Evolutionary conservation across 495 filamentous ascomycete genomes (phyloP), one percentile per base, ranked within the genome.

Genomic region (Penicillium subrubescens): DNA sequence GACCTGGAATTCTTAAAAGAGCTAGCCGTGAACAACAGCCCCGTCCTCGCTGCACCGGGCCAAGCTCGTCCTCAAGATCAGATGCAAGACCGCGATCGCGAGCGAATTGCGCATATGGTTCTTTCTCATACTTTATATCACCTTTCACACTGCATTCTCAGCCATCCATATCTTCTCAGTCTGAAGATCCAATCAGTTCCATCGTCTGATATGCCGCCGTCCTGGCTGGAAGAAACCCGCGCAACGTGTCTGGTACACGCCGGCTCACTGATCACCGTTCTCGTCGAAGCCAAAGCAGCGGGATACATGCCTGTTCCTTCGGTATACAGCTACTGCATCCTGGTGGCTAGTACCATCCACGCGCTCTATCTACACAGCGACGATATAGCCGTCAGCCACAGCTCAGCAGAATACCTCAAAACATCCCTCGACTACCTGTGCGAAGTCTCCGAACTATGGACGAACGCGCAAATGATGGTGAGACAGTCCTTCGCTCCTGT

Each of bases 131-230:
- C 72, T 1, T 27, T 75, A n/a, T 77, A 67, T 51, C 67, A 71
- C 48, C 63, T 73, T 19, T 46, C 57, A 15, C 67, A 71, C 41
- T 77, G 74, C 57, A 67, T 75, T 37, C 60, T 77, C n/a, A 65
- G 66, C 17, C 74, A 77, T 57, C 74, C 72, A 4, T 73, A 75
- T 48, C 60, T 73, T 0, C 64, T 76, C 5, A 60, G 60, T 4
- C 21, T 60, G 7, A 68, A 71, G 23, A 31, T 71, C 17, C 60
- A 67, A 33, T 57, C 56, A 2, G 23, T 21, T 31, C 14, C 10
- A 31, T 14, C 19, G 31, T 51, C 35, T 21, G 57, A 65, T 19
- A 67, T 63, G 19, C 62, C 70, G 2, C n/a, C 59, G 3, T 11
- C 56, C 11, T 68, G 66, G 67, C 17, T 71, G 8, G 60, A 67